Evolutionary conservation across 1,139 yeast genomes (phyloP).

Genomic region (Debaryomyces sp.): DNA sequence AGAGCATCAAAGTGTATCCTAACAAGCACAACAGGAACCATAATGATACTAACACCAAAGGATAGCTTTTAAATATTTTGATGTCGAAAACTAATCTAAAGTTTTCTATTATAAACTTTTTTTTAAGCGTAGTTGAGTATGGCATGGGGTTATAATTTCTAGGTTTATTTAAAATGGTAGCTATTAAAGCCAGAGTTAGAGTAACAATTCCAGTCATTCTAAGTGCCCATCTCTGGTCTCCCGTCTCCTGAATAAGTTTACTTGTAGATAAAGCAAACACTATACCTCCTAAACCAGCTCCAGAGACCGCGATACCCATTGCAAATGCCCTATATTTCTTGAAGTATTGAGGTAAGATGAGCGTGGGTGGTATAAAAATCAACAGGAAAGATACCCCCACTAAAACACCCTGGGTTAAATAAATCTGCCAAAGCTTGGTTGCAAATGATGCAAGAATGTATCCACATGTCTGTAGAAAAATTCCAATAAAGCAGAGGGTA

Average conservation of each 20-base stretch:
- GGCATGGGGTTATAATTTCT: slow-evolving; percentile 40
- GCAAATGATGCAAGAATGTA: slow-evolving; percentile 68
- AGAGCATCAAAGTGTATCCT: slow-evolving; percentile 63
- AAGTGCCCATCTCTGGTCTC: slow-evolving; percentile 68
- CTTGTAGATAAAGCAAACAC: slow-evolving; percentile 53
- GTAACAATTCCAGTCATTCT: slow-evolving; percentile 59
- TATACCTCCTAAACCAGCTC: slow-evolving; percentile 71
- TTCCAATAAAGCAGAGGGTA: slow-evolving; percentile 48
- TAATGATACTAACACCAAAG: slow-evolving; percentile 45
- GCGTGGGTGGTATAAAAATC: slow-evolving; percentile 60
- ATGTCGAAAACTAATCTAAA: slow-evolving; percentile 30
- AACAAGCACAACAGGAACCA: slow-evolving; percentile 62
- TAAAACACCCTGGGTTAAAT: slow-evolving; percentile 67
- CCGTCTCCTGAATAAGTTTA: slow-evolving; percentile 49
- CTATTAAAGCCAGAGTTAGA: slow-evolving; percentile 38
- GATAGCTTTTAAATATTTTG: slow-evolving; percentile 33
- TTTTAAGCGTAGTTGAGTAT: slow-evolving; percentile 22
- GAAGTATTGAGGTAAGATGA: slow-evolving; percentile 67
- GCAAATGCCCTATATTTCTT: slow-evolving; percentile 58
- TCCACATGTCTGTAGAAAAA: slow-evolving; percentile 54
- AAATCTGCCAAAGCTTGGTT: slow-evolving; percentile 63
- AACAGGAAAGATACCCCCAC: slow-evolving; percentile 65
- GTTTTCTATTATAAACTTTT: slow-evolving; percentile 21
- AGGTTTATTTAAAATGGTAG: slow-evolving; percentile 46
- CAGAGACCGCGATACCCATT: slow-evolving; percentile 60